Percentiles rank a stretch among this genome's conserved stretches.
phyloP scores from a whole-genome alignment of 2,329 filamentous ascomycete genomes.

The Aschersonia sp. region DNA sequence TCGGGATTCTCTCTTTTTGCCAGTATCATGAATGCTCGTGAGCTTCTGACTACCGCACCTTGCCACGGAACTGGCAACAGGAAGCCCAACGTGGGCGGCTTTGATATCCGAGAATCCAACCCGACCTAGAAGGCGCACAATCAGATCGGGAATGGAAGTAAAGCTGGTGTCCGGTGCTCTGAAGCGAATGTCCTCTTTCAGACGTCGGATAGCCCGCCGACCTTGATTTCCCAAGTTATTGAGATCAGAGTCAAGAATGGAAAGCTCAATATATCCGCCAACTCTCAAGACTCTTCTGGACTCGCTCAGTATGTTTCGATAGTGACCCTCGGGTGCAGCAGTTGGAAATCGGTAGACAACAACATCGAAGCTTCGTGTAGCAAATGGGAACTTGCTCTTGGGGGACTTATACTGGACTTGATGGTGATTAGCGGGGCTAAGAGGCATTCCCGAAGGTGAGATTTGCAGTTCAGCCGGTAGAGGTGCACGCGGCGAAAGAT shows the following conservation, averaged over 20 bases:
- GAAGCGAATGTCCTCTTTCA: conserved; percentile 57
- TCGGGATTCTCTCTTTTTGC: conserved; percentile 27
- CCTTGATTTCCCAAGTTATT: conserved; percentile 68
- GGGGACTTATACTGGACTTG: conserved; percentile 56
- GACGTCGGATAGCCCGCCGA: conserved; percentile 49
- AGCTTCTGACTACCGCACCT: conserved; percentile 9
- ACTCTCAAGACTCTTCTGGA: conserved; percentile 65
- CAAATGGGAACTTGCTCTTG: conserved; percentile 56
- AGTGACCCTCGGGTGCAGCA: conserved; percentile 51
- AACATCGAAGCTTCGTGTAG: conserved; percentile 57
- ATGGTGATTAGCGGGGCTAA: conserved; percentile 55
- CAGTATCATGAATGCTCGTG: conserved; percentile 6
- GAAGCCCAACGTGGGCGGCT: conserved; percentile 63
- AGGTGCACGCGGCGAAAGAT: conserved; percentile 47
- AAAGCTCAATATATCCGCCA: conserved; percentile 65
- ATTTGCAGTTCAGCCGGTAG: conserved; percentile 28
- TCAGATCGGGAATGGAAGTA: conserved; percentile 40
- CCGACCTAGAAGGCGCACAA: conserved; percentile 52
- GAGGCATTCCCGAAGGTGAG: conserved; percentile 30
- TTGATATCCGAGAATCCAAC: conserved; percentile 60
- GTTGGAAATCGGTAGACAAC: conserved; percentile 66
- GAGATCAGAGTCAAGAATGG: conserved; percentile 64
- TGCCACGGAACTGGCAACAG: conserved; percentile 43
- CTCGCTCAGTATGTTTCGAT: conserved; percentile 58
- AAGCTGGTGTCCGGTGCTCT: conserved; percentile 46